phyloP scores from a whole-genome alignment of 768 basidiomycete species.

The Boletus pseudo-olivaceus region DNA sequence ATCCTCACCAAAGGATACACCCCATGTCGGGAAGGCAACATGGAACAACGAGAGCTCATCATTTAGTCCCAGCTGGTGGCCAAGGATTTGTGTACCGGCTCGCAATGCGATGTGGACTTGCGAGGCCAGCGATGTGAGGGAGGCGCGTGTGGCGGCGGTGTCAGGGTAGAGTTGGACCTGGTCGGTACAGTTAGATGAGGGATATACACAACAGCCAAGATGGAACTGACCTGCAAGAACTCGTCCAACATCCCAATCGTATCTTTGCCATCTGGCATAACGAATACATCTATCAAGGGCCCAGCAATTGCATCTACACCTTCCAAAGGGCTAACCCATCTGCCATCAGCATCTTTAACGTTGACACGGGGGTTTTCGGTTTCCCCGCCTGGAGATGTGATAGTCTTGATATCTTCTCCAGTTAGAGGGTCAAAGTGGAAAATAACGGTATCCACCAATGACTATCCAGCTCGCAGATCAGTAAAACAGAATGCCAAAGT shows the following conservation, averaged over 20 bases:
- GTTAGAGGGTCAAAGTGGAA: slow-evolving; percentile 80
- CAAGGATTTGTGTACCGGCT: slow-evolving; percentile 48
- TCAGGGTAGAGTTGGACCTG: slow-evolving; percentile 70
- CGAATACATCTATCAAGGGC: slow-evolving; percentile 54
- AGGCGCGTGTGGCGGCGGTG: slow-evolving; percentile 39
- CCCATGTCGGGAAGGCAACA: slow-evolving; percentile 65
- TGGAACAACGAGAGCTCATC: slow-evolving; percentile 42
- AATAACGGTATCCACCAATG: slow-evolving; percentile 64
- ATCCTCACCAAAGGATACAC: slow-evolving; percentile 47
- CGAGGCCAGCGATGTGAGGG: slow-evolving; percentile 43
- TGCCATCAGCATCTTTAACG: slow-evolving; percentile 5
- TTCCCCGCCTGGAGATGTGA: slow-evolving; percentile 14
- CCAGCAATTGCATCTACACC: slow-evolving; percentile 62
- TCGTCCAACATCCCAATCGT: slow-evolving; percentile 70
- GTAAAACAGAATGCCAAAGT: background rate
- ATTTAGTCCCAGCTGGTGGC: slow-evolving; percentile 49
- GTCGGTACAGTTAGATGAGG: background rate
- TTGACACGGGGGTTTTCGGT: background rate
- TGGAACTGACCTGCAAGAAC: slow-evolving; percentile 59
- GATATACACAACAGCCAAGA: background rate
- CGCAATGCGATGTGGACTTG: slow-evolving; percentile 56
- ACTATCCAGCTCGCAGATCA: slow-evolving; percentile 34
- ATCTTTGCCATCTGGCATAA: slow-evolving; percentile 45
- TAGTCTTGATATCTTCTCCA: slow-evolving; percentile 51
- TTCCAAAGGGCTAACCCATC: slow-evolving; percentile 41